Conservation (phyloP, 371 early-diverging fungal genomes). For the Mucor plumbeus region DNA sequence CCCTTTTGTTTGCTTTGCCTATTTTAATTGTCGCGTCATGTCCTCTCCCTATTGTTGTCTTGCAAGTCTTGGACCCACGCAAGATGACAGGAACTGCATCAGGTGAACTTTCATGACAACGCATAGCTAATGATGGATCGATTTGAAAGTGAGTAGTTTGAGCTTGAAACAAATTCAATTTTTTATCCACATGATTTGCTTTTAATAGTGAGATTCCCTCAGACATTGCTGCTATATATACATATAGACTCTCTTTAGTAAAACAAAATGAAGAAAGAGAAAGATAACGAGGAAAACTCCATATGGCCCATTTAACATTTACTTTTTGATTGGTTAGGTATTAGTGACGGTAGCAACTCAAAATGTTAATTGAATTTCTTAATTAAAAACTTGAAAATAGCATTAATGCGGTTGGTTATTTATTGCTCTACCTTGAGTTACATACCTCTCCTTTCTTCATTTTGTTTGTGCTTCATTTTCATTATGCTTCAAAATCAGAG, state of each 20-base stretch:
- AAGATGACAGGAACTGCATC: constrained; percentile 24
- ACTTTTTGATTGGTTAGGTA: constrained; percentile 11
- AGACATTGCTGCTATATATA: background rate
- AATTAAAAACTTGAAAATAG: too few relatives aligned
- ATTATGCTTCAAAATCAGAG: too few relatives aligned
- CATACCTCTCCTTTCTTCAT: too few relatives aligned
- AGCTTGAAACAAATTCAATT: constrained; percentile 21
- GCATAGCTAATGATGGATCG: constrained; percentile 22
- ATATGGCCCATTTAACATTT: too few relatives aligned
- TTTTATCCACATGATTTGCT: background rate
- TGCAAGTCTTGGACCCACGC: constrained; percentile 29
- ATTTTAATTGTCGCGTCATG: constrained; percentile 53
- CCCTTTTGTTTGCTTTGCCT: constrained; percentile 51
- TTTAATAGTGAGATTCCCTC: background rate
- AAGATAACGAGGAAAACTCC: background rate
- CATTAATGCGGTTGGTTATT: too few relatives aligned
- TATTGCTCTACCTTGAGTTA: too few relatives aligned
- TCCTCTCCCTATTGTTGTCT: constrained; percentile 53
- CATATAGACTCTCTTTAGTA: background rate
- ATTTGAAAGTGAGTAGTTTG: constrained; percentile 28
- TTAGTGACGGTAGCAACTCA: too few relatives aligned
- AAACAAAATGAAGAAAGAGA: background rate
- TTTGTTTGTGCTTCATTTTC: too few relatives aligned
- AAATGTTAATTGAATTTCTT: too few relatives aligned
- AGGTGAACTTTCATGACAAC: constrained; percentile 27